Base-by-base conservation (phyloP, 495 filamentous ascomycete genomes). In the Penicillium cataractarum region DNA sequence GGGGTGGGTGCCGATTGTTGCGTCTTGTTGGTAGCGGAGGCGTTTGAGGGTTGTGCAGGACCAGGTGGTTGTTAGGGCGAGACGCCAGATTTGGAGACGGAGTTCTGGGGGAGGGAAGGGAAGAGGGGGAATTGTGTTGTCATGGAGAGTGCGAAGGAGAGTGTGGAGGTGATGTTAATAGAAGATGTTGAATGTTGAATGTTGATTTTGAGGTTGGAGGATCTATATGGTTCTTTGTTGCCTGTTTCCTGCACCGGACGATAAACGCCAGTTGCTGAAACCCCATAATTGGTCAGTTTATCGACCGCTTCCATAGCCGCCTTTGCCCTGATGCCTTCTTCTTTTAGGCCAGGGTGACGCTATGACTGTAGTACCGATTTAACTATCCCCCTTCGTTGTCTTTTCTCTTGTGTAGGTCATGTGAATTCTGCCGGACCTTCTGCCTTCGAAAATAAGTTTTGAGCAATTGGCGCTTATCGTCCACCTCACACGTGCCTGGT, bases 51-150 rank as follows among this genome's bases (percentile, higher is more conserved):
- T 19, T 6, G 46, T 49, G 46, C 46, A 49, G 22, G 46, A 27
- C 46, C 46, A 49, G 46, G 46, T 17, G 8, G 46, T 17, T 27
- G 46, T 49, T 8, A 49, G 24, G 46, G 46, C 46, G 46, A 49
- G 2, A 12, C 6, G 22, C 46, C 46, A 49, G 46, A 49, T 49
- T 10, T 17, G 24, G 46, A 26, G 46, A 24, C 46, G 46, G 24
- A 49, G 46, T 27, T 49, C 46, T 15, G 46, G 46, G 13, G 46
- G 7, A 49, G 24, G 21, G 46, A 49, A 24, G 46, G 13, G 22
- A 49, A 49, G 46, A 49, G 46, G 4, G 22, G 46, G 46, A 49
- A 49, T 2, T 13, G 2, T 49, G 22, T 27, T 49, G 46, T 24
- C 46, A 49, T 49, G 40, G 5, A 10, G 17, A 19, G 3, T 15